Base-by-base conservation (phyloP, 1,139 yeast species). In the Waltiozyma sp. region DNA sequence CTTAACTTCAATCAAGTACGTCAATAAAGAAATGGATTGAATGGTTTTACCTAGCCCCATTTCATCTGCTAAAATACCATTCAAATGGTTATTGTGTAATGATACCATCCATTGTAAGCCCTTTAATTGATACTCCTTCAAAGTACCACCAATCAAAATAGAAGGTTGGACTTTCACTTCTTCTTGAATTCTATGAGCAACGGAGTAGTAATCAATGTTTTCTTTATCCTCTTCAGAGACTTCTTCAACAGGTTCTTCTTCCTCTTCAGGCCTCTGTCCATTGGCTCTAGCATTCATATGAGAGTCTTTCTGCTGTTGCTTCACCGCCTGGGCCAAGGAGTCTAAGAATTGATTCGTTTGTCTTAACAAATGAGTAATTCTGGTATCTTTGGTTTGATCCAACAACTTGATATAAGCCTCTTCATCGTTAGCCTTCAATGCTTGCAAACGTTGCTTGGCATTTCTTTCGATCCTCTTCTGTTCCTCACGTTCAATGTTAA, bases 81-180 rank as follows among this genome's bases (percentile, higher is more conserved):
- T 89, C 57, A 91, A 71, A 61, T 88, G 91, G 64, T 91, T 91
- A 62, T 91, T 91, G 62, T 75, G 89, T 47, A 91, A 70, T 0
- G 97, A 89, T 4, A 89, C 95, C 97, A 91, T 89, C 98, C 97
- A 89, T 62, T 91, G 96, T 47, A 89, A 70, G 60, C 97, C 97
- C 63, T 86, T 87, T 48, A 89, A 39, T 66, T 89, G 97, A 60
- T 91, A 91, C 58, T 91, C 98, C 62, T 91, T 91, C 59, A 91
- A 70, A 1, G 77, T 74, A 50, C 98, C 98, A 43, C 98, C 98
- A 39, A 80, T 73, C 51, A 87, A 61, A 41, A 82, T 73, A 1
- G 70, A 55, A 2, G 93, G 89, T 54, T 83, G 93, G 37, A 61
- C 64, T 4, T 69, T 71, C 21, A 83, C 75, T 40, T 73, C 80